Base-by-base conservation (phyloP, 2,329 filamentous ascomycete species). In the Fusarium nodosum region DNA sequence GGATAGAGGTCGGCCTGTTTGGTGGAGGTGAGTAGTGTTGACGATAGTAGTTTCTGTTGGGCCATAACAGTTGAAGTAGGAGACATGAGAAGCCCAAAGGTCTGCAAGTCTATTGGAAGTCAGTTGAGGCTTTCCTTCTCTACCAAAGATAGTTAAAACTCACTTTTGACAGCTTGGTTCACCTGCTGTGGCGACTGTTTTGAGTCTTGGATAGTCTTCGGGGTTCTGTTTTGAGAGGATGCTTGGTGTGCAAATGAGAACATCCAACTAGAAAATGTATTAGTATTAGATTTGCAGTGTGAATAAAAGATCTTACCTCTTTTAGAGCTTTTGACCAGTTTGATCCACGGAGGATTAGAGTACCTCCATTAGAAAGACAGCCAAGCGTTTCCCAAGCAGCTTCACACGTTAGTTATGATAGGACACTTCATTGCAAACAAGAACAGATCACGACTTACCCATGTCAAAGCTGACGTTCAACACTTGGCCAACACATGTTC, bases 401-500 rank as follows among this genome's bases (percentile, higher is more conserved):
- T 87, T 38, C 15, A 18, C 7, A 11, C 13, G 30, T 58, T 22
- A 56, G 36, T 20, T 53, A 48, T 33, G 12, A 31, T 13, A 5
- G 13, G 8, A 31, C 12, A 5, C 18, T 41, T 36, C 12, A n/a
- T 10, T 7, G 5, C 22, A 10, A 5, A 4, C 11, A 11, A 11
- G 9, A 26, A 18, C 16, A 12, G 20, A 46, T 9, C 5, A 24
- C 5, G 4, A 76, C 83, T 68, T 79, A 87, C 86, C 85, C 86
- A 89, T 88, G 68, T 89, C 87, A 67, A 89, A 89, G 36, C 84
- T 85, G 26, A 89, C 82, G 56, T 85, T 88, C 24, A 88, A 76
- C 1, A 88, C 79, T 64, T 87, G 86, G 0, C 83, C 86, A 8
- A 89, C 87, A 7, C 81, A 81, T 4, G 79, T 83, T 10, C 86